Conservation (phyloP, 441 rosid genomes). For the Populus trichocarpa region DNA sequence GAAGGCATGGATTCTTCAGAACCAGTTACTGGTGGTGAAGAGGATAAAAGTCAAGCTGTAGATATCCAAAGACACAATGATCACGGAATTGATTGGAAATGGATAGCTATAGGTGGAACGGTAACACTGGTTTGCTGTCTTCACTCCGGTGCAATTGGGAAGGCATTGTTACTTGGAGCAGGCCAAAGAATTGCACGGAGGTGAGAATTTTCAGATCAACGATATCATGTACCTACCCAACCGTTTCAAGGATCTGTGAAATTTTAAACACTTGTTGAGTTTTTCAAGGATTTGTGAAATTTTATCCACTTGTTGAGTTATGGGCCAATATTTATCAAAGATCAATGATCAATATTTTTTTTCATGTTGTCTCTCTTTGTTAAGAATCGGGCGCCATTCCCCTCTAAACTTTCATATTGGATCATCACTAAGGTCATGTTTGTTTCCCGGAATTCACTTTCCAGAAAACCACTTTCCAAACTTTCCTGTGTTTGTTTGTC, state of each 20-base stretch:
- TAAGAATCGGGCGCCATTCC: too few relatives aligned
- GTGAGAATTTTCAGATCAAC: constrained; percentile 35
- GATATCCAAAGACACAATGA: constrained; percentile 36
- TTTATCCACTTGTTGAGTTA: background rate
- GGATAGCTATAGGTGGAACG: constrained; percentile 77
- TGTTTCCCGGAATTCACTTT: too few relatives aligned
- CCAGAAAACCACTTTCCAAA: too few relatives aligned
- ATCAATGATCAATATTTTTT: too few relatives aligned
- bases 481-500: too few relatives aligned
- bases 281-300: background rate
- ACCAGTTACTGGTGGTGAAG: constrained; percentile 31
- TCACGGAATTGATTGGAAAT: constrained; percentile 79
- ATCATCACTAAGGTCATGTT: too few relatives aligned
- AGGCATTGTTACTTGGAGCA: constrained; percentile 74
- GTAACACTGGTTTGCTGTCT: constrained; percentile 79
- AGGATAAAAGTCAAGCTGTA: constrained; percentile 30
- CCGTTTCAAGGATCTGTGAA: background rate
- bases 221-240: background rate
- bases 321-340: background rate
- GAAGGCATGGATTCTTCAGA: constrained; percentile 40
- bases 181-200: constrained; percentile 76
- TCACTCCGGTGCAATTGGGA: constrained; percentile 67
- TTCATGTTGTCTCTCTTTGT: background rate
- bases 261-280: background rate
- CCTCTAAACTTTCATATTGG: too few relatives aligned